Percentiles rank a stretch among this genome's conserved stretches.
phyloP scores from a whole-genome alignment of 148 eudicot species.

The Arctostaphylos glauca region DNA sequence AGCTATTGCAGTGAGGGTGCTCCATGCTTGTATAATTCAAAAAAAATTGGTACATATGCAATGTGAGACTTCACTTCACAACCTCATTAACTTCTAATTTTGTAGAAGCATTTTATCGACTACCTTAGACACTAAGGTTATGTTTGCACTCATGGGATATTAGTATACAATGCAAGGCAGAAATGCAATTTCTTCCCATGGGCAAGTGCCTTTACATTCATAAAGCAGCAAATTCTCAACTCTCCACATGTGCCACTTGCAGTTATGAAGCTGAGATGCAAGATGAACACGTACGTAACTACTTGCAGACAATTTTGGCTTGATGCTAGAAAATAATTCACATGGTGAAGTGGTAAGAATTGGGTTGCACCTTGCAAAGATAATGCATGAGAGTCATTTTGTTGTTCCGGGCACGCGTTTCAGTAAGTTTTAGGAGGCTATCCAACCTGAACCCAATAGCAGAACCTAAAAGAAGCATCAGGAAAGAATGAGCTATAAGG shows the following conservation, averaged over 20 bases:
- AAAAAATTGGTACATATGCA: too few species aligned
- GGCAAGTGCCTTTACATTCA: background rate
- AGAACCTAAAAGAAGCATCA: constrained; percentile 49
- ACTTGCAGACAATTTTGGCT: background rate
- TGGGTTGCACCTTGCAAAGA: constrained; percentile 73
- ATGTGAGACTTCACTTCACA: too few species aligned
- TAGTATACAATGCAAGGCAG: background rate
- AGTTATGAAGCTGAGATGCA: background rate
- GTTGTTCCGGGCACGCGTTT: constrained; percentile 83
- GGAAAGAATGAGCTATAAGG: constrained; percentile 9
- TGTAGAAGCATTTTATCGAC: background rate
- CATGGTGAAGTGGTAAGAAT: background rate
- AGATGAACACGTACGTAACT: background rate
- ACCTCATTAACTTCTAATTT: background rate
- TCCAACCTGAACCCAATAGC: constrained; percentile 94
- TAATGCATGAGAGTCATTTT: constrained; percentile 97
- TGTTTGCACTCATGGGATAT: background rate
- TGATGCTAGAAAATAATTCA: constrained; percentile 11
- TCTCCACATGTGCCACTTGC: background rate
- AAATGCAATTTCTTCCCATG: background rate
- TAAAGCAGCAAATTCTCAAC: background rate
- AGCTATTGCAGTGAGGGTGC: too few species aligned
- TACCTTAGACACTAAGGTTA: background rate
- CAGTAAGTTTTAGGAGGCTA: constrained; percentile 90
- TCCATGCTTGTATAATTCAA: too few species aligned